phyloP scores from a whole-genome alignment of 768 basidiomycete genomes.

The Boletus rubropictus region DNA sequence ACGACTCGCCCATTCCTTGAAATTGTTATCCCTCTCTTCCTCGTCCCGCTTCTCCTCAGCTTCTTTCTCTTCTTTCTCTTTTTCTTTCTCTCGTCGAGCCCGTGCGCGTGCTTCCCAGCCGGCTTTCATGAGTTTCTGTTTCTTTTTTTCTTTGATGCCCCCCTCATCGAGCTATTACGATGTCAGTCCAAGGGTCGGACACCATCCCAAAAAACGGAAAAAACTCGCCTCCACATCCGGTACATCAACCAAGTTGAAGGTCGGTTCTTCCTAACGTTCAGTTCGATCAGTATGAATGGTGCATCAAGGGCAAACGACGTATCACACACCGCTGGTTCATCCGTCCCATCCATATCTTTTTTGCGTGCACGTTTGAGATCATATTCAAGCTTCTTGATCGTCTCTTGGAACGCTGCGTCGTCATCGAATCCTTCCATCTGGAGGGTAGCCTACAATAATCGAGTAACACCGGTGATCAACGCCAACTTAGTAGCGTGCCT shows the following conservation, averaged over 20 bases:
- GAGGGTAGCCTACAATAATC: conserved; percentile 44
- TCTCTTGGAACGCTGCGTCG: conserved; percentile 71
- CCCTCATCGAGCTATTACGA: conserved; percentile 76
- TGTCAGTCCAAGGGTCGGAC: not conserved
- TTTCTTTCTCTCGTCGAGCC: conserved; percentile 80
- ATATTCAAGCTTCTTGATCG: conserved; percentile 80
- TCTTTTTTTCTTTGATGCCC: conserved; percentile 87
- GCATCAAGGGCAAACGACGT: not conserved
- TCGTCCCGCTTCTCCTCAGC: conserved; percentile 60
- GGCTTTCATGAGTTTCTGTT: conserved; percentile 88
- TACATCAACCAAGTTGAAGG: conserved; percentile 86
- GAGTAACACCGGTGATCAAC: not conserved
- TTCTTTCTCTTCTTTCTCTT: conserved; percentile 64
- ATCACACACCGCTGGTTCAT: conserved; percentile 48
- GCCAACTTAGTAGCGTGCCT: not conserved
- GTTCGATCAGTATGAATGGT: not conserved
- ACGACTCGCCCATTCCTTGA: conserved; percentile 66
- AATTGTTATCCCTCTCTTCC: conserved; percentile 67
- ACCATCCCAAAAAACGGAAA: not conserved
- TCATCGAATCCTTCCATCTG: conserved; percentile 68
- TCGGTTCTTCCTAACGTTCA: conserved; percentile 60
- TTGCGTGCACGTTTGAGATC: conserved; percentile 73
- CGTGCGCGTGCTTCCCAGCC: conserved; percentile 88
- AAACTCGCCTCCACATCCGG: conserved; percentile 76
- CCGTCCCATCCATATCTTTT: conserved; percentile 72